Base-by-base conservation (phyloP, 306 rosid genomes). In the Bauhinia variegata region DNA sequence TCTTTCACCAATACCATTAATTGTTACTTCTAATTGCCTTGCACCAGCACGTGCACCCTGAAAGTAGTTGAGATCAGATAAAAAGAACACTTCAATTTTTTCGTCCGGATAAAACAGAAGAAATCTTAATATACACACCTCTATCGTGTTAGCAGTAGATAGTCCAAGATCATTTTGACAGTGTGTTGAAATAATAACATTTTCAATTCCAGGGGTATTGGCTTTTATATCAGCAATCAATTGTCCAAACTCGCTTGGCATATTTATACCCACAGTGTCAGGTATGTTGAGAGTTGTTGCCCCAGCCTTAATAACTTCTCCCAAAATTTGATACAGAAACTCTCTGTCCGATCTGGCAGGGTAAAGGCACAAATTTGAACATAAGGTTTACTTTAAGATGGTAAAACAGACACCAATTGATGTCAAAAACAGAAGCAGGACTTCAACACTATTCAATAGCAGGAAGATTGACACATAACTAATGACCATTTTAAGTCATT, bases 141-240 rank as follows among this genome's bases (percentile, higher is more conserved):
- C 82, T 52, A 95, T 34, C 49, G 99, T 95, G 77, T 95, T 95
- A 52, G 99, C 95, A 17, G 97, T 86, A 48, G 99, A 72, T 42
- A 86, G 97, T 47, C 99, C 99, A 70, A 95, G 97, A 85, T 95
- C 99, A 69, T 95, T 90, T 75, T 95, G 99, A 72, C 99, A 95
- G 78, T 95, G 99, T 14, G 97, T 88, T n/a, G 99, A 95, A 60
- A 95, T 86, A 63, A 95, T 41, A 72, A 95, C 95, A 70, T 90
- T 83, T 13, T 95, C 91, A 53, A 86, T 78, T 49, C 99, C 99
- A 5, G 89, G 89, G 43, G 97, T 95, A 80, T 95, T 90, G 39
- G 95, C 78, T 72, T 90, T 93, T 42, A 93, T 83, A 73, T 93
- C 96, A 37, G 99, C 88, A 75, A 95, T 88, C 82, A 95, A 75